Conservation (phyloP, 768 basidiomycete genomes). For the Suillus discolor region DNA sequence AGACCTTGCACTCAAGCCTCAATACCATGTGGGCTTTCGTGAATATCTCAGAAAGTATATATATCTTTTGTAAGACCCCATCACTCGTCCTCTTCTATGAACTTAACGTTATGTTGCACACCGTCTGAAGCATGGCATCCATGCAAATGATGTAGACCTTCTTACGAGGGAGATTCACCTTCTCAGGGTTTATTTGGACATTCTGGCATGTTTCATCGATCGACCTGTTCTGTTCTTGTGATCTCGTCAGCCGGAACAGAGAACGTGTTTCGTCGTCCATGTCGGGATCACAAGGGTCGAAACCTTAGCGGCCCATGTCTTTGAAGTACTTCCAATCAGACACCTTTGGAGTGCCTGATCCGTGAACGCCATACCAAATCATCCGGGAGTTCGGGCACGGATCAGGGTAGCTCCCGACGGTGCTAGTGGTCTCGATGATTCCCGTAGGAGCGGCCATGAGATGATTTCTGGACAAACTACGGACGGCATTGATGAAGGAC, state of each 20-base stretch:
- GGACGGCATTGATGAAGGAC: not conserved
- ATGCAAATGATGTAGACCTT: too few species aligned
- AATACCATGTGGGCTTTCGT: too few species aligned
- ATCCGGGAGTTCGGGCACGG: not conserved
- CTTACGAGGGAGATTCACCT: too few species aligned
- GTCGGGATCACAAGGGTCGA: not conserved
- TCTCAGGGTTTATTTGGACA: conserved; percentile 13
- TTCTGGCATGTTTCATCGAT: conserved; percentile 18
- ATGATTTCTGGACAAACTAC: not conserved
- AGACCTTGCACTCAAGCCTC: too few species aligned
- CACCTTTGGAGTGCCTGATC: not conserved
- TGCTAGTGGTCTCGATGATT: not conserved
- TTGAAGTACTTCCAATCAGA: not conserved
- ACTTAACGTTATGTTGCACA: too few species aligned
- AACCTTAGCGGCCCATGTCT: not conserved
- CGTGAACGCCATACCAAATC: not conserved
- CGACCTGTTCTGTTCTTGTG: conserved; percentile 15
- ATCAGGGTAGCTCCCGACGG: not conserved
- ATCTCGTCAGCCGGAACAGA: conserved; percentile 9
- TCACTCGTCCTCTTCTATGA: too few species aligned
- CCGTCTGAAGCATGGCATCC: too few species aligned
- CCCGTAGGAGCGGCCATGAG: not conserved
- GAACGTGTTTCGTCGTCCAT: not conserved
- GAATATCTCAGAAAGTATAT: too few species aligned
- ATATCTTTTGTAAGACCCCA: too few species aligned